A percentile compares a stretch with the other conserved stretches of the same genome.
Evolutionary conservation across 2,329 filamentous ascomycete species (phyloP).

Genomic region (Hyphodiscus sp.): DNA sequence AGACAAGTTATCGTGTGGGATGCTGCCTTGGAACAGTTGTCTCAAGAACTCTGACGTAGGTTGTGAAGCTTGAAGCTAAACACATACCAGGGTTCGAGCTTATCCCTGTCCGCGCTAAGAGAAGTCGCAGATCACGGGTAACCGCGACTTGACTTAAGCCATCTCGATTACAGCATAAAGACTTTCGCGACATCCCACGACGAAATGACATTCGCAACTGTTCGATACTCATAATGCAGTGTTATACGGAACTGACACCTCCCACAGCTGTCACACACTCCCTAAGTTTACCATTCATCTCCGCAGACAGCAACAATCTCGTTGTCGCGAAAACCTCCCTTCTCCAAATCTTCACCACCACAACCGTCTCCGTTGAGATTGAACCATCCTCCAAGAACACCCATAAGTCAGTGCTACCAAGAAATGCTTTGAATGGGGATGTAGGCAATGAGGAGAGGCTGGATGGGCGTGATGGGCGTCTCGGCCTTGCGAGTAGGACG

Average conservation of each 20-base stretch:
- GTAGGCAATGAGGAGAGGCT: slow-evolving; percentile 54
- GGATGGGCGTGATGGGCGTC: slow-evolving; percentile 54
- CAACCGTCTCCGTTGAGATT: slow-evolving; percentile 58
- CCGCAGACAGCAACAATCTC: slow-evolving; percentile 72
- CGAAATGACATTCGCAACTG: slow-evolving; percentile 10
- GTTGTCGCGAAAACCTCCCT: slow-evolving; percentile 88
- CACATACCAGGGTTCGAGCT: too few species aligned
- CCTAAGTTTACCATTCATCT: slow-evolving; percentile 69
- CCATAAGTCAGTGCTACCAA: slow-evolving; percentile 32
- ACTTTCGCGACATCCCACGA: background rate
- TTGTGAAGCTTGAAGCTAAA: background rate
- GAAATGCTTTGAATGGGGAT: slow-evolving; percentile 43
- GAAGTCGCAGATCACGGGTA: background rate
- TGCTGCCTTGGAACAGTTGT: background rate
- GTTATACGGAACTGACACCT: slow-evolving; percentile 91
- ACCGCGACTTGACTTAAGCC: background rate
- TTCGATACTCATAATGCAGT: slow-evolving; percentile 64
- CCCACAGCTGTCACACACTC: slow-evolving; percentile 92
- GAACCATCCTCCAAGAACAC: slow-evolving; percentile 19
- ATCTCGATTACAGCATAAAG: background rate
- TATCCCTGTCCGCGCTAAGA: background rate
- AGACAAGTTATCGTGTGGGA: background rate
- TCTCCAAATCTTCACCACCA: slow-evolving; percentile 81
- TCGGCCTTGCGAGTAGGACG: slow-evolving; percentile 59
- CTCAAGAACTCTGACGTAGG: background rate